Percentiles rank a stretch among this genome's conserved stretches.
phyloP scores from a whole-genome alignment of 345 rosid species.

The Syzygium aqueum region DNA sequence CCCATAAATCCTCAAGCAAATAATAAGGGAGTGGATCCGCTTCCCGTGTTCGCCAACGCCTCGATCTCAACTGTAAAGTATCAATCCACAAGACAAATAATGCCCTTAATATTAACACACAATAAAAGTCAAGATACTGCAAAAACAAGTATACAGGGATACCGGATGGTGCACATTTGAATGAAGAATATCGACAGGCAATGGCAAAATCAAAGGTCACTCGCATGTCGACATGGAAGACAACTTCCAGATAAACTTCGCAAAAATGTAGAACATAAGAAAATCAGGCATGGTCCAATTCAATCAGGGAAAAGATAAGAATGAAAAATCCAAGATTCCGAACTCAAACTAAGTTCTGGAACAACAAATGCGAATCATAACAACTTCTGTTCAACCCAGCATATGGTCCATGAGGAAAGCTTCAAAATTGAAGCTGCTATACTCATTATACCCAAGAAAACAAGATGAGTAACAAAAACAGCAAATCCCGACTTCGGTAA shows the following conservation, averaged over 20 bases:
- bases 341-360: background rate
- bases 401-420: background rate
- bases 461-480: background rate
- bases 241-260: background rate
- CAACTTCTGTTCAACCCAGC: background rate
- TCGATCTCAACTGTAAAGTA: constrained; percentile 16
- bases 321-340: background rate
- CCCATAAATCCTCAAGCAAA: constrained; percentile 48
- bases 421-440: background rate
- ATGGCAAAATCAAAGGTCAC: background rate
- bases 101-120: background rate
- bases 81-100: background rate
- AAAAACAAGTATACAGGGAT: background rate
- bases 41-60: constrained; percentile 16
- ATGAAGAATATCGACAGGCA: background rate
- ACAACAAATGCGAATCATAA: background rate
- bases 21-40: constrained; percentile 18
- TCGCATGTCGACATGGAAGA: background rate
- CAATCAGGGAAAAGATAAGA: background rate
- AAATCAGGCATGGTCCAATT: background rate
- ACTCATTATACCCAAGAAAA: background rate
- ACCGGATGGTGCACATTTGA: background rate
- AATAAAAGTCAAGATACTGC: background rate
- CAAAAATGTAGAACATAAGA: background rate
- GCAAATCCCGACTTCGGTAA: background rate